These are phyloP conservation scores for Trichoderma erinaceum DNA, from an alignment of 495 filamentous ascomycete genomes.

Conservation along the genomic window DNA sequence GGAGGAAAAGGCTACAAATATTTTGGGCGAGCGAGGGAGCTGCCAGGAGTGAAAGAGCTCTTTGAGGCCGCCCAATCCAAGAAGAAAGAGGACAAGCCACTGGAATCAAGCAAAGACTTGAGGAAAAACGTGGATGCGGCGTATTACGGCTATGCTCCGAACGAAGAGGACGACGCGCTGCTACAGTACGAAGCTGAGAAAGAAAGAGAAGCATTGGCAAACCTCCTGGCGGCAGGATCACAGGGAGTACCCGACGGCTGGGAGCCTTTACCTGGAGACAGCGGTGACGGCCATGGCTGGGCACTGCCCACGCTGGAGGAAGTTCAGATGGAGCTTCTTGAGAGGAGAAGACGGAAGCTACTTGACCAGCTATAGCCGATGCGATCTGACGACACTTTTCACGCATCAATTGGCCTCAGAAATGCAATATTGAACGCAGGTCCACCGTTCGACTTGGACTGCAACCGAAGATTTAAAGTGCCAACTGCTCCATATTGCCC, in stretches of 20 bases:
- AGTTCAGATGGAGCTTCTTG: slow-evolving; percentile 86
- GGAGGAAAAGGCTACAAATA: slow-evolving; percentile 79
- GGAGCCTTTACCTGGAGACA: slow-evolving; percentile 82
- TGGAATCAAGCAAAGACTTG: slow-evolving; percentile 60
- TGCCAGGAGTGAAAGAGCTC: slow-evolving; percentile 94
- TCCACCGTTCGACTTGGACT: no score
- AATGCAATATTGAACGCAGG: no score
- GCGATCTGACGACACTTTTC: no score
- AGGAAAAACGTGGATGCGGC: slow-evolving; percentile 82
- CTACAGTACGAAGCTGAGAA: slow-evolving; percentile 75
- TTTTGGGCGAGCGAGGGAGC: slow-evolving; percentile 83
- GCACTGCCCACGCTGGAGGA: slow-evolving; percentile 79
- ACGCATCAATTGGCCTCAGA: no score
- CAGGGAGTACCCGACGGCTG: slow-evolving; percentile 54
- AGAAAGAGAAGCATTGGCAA: slow-evolving; percentile 74
- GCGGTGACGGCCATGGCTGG: slow-evolving; percentile 78
- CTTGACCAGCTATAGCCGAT: slow-evolving; percentile 53
- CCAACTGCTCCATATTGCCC: no score
- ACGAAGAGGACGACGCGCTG: slow-evolving; percentile 85
- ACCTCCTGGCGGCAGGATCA: slow-evolving; percentile 35
- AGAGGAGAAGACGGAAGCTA: slow-evolving; percentile 72
- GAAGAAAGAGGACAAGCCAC: slow-evolving; percentile 50
- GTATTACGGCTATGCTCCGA: slow-evolving; percentile 92
- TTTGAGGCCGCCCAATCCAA: slow-evolving; percentile 70
- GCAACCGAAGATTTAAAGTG: no score